Percentiles rank a stretch among this genome's conserved stretches.
phyloP scores from a whole-genome alignment of 23 red algal species.

The Gracilaria gracilis region DNA sequence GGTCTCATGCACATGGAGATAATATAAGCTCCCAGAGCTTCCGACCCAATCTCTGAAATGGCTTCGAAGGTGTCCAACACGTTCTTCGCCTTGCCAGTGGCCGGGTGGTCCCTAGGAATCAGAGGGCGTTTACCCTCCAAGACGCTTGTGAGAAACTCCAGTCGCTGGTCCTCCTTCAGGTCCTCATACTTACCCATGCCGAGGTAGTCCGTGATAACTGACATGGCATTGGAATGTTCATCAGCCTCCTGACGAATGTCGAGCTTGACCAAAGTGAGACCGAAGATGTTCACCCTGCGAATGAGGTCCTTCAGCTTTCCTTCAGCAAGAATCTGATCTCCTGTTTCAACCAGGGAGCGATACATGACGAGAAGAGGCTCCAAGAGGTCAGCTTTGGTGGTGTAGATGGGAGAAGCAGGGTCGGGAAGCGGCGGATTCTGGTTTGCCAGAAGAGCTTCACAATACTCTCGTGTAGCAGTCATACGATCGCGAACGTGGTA shows the following conservation, averaged over 20 bases:
- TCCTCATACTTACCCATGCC: conserved; percentile 87
- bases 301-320: conserved; percentile 89
- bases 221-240: conserved; percentile 93
- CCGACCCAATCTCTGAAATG: conserved; percentile 76
- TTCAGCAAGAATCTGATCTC: conserved; percentile 81
- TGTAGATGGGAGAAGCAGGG: conserved; percentile 43
- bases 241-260: conserved; percentile 96
- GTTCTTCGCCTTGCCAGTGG: conserved; percentile 76
- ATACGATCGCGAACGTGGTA: conserved; percentile 97
- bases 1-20: conserved; percentile 99
- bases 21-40: conserved; percentile 95
- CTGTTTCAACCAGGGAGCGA: conserved; percentile 82
- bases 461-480: conserved; percentile 84
- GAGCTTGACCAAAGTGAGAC: conserved; percentile 88
- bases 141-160: conserved; percentile 82
- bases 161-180: conserved; percentile 79
- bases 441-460: conserved; percentile 81
- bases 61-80: conserved; percentile 91
- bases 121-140: conserved; percentile 87
- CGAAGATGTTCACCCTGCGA: conserved; percentile 90
- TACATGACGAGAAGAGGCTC: conserved; percentile 96
- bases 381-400: conserved; percentile 74
- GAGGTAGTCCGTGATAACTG: conserved; percentile 87
- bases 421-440: background rate
- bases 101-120: conserved; percentile 85